A percentile compares a stretch with the other conserved stretches of the same genome.
phyloP scores from a whole-genome alignment of 2,329 filamentous ascomycete genomes.

The Teratosphaeria zuluensis region DNA sequence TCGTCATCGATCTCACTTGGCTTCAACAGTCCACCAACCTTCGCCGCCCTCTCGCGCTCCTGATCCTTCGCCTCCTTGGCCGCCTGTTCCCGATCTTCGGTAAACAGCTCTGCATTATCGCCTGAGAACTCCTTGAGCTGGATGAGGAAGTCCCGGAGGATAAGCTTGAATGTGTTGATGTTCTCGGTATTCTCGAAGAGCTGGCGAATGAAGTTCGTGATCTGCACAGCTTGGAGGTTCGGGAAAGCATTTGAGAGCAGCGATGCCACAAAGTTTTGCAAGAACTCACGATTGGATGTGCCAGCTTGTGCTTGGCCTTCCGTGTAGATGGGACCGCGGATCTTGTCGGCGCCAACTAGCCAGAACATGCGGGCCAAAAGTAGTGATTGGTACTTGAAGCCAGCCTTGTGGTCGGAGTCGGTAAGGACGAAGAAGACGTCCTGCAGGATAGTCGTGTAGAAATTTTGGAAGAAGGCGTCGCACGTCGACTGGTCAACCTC shows the following conservation, averaged over 20 bases:
- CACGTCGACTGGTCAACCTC: conserved; percentile 69
- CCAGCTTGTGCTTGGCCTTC: conserved; percentile 72
- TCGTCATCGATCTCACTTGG: conserved; percentile 84
- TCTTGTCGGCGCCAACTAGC: conserved; percentile 82
- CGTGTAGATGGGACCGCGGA: conserved; percentile 83
- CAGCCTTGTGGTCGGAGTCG: conserved; percentile 95
- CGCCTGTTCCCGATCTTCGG: conserved; percentile 89
- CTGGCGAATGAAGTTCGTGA: conserved; percentile 79
- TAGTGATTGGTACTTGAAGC: conserved; percentile 96
- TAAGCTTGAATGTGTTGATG: conserved; percentile 88
- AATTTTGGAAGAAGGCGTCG: conserved; percentile 95
- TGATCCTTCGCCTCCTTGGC: conserved; percentile 75
- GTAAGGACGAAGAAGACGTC: conserved; percentile 98
- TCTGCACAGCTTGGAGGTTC: conserved; percentile 75
- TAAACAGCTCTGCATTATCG: conserved; percentile 88
- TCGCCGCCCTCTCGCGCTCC: conserved; percentile 84
- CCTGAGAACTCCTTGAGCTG: conserved; percentile 94
- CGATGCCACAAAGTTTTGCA: conserved; percentile 76
- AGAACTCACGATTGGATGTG: conserved; percentile 72
- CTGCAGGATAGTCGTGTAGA: conserved; percentile 90
- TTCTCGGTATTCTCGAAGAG: conserved; percentile 82
- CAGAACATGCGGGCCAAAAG: conserved; percentile 92
- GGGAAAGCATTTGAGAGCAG: conserved; percentile 84
- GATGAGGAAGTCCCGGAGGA: conserved; percentile 92
- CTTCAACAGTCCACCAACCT: conserved; percentile 91